Base-by-base conservation (phyloP, 139 green algal species). In the Bryopsis sp. region DNA sequence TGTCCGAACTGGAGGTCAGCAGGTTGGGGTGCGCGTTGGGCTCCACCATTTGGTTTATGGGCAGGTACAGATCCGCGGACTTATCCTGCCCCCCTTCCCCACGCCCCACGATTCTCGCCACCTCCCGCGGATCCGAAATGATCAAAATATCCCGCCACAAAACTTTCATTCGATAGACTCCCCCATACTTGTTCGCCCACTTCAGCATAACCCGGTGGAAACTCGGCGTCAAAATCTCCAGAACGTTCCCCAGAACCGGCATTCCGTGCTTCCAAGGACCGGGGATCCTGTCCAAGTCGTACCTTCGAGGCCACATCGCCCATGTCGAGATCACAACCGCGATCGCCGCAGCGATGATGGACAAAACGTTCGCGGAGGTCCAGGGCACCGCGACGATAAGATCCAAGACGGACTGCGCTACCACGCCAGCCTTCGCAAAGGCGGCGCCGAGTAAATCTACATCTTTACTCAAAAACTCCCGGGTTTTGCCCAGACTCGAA, bases 131-230 rank as follows among this genome's bases (percentile, higher is more conserved):
- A 65, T 85, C 77, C 28, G 59, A 50, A 15, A 68, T 28, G 8
- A 68, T 68, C 29, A 68, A 5, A 31, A 63, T 63, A 34, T 63
- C 54, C n/a, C n/a, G 11, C n/a, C 54, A 63, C 54, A 63, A 34
- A 29, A 63, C n/a, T 19, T 63, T 63, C 11, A 63, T 11, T 34
- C 54, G 11, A 34, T 8, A 71, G 59, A 75, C 67, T 57, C 77
- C 80, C 0, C 80, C 80, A 47, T 75, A 86, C 75, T 78, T 22
- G 63, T 86, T 68, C 0, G 62, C 50, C 80, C 80, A 86, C 6
- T 47, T 36, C 19, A 84, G 68, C 15, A 79, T 22, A 35, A 74
- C 47, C 11, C 74, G 31, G 48, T 86, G 80, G 58, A 80, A 79
- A 64, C 83, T 75, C 32, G 78, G 80, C 2, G 66, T 61, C 50